Conservation (phyloP, 768 basidiomycete species). For the Holtermanniella nyarrowii region DNA sequence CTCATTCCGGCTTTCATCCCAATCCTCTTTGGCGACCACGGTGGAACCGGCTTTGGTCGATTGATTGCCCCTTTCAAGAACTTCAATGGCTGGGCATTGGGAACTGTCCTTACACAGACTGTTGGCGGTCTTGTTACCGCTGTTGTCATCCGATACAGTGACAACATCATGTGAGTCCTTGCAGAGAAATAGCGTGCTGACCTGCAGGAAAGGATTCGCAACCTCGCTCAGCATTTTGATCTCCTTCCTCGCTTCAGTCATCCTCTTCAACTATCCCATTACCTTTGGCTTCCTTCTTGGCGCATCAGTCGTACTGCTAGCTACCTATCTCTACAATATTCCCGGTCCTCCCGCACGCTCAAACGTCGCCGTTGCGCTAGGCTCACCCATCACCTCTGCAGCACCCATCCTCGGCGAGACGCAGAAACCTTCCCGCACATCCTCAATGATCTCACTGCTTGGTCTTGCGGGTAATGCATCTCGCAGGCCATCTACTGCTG, state of each 20-base stretch:
- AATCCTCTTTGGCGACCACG: slow-evolving; percentile 50
- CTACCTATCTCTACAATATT: slow-evolving; percentile 88
- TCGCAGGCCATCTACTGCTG: slow-evolving; percentile 4
- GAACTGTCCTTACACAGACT: slow-evolving; percentile 76
- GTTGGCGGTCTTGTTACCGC: slow-evolving; percentile 87
- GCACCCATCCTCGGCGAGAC: slow-evolving; percentile 39
- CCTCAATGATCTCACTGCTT: slow-evolving; percentile 28
- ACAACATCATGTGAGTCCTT: slow-evolving; percentile 49
- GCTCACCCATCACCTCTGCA: slow-evolving; percentile 29
- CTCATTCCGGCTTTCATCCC: slow-evolving; percentile 77
- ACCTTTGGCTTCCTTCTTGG: slow-evolving; percentile 78
- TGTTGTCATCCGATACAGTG: slow-evolving; percentile 86
- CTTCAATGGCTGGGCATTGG: slow-evolving; percentile 87
- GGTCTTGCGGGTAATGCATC: slow-evolving; percentile 12
- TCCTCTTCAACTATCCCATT: slow-evolving; percentile 79
- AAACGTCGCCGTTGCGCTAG: slow-evolving; percentile 30
- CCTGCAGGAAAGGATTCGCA: slow-evolving; percentile 68
- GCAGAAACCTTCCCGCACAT: slow-evolving; percentile 26
- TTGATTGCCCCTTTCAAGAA: slow-evolving; percentile 56
- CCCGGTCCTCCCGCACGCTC: slow-evolving; percentile 41
- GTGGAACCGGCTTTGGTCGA: slow-evolving; percentile 18
- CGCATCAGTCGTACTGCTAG: slow-evolving; percentile 66
- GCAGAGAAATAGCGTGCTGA: not conserved
- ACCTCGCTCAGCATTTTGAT: slow-evolving; percentile 89
- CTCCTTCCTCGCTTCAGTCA: slow-evolving; percentile 83